These are phyloP conservation scores for Rosa chinensis DNA, from an alignment of 306 rosid species.

Conservation along the genomic window DNA sequence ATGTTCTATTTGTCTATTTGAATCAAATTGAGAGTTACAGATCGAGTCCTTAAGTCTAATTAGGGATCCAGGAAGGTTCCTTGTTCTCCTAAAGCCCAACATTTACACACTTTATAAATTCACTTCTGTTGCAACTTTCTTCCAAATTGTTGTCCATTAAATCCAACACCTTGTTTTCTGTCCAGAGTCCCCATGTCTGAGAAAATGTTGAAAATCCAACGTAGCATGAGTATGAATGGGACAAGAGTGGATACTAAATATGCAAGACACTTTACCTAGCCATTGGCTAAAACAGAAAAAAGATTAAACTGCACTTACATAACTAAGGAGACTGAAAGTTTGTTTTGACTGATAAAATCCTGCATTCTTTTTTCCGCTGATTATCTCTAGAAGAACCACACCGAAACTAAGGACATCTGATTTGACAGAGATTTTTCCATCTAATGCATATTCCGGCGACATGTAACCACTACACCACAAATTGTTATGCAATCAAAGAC, in stretches of 20 bases:
- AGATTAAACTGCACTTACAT: conserved; percentile 23
- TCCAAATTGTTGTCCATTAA: conserved; percentile 33
- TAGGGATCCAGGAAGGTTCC: too few species aligned
- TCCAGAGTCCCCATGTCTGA: conserved; percentile 57
- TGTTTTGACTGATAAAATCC: conserved; percentile 36
- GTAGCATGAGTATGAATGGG: neutral
- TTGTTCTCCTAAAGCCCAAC: conserved; percentile 19
- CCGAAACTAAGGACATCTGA: conserved; percentile 61
- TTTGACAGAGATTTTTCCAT: conserved; percentile 48
- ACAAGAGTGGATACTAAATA: neutral
- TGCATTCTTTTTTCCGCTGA: conserved; percentile 48
- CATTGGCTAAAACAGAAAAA: neutral
- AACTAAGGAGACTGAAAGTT: conserved; percentile 46
- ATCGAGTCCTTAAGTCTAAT: too few species aligned
- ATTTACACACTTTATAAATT: conserved; percentile 38
- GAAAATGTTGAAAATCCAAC: neutral
- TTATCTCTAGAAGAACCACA: conserved; percentile 49
- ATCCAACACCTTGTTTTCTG: conserved; percentile 38
- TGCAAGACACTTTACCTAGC: neutral
- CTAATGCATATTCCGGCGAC: conserved; percentile 49
- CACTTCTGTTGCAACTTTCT: conserved; percentile 26
- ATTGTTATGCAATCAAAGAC: too few species aligned
- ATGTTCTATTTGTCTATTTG: too few species aligned
- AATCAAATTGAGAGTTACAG: too few species aligned
- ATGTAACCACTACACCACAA: conserved; percentile 43